Conservation (phyloP, 148 eudicot species). For the Rhododendron simsii region DNA sequence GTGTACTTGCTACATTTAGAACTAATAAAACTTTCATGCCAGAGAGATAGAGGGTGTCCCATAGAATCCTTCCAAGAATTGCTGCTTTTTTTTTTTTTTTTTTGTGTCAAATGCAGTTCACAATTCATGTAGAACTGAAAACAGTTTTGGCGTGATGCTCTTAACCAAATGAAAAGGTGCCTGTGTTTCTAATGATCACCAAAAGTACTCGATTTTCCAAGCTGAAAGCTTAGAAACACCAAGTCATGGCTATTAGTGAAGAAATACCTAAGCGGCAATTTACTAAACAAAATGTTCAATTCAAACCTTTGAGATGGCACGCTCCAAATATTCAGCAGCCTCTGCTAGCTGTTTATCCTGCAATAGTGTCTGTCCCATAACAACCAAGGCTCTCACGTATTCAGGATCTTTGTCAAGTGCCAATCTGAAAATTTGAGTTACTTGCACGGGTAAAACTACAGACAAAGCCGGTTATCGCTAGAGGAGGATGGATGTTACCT, state of each 20-base stretch:
- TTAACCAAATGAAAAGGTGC: neutral
- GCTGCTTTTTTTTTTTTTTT: neutral
- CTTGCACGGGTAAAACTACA: conserved; percentile 8
- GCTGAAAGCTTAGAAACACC: neutral
- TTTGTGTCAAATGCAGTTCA: neutral
- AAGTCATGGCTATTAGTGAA: neutral
- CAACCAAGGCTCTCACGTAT: conserved; percentile 55
- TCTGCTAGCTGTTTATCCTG: conserved; percentile 39
- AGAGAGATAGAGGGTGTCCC: neutral
- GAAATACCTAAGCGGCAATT: neutral
- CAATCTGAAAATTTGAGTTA: conserved; percentile 44
- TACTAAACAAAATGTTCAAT: neutral
- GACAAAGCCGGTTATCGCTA: neutral
- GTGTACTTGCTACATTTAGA: neutral
- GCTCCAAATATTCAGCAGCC: conserved; percentile 59
- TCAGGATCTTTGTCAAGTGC: conserved; percentile 86
- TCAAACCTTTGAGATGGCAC: conserved; percentile 66
- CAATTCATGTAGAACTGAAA: neutral
- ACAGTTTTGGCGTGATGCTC: neutral
- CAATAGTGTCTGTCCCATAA: conserved; percentile 60
- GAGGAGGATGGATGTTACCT: conserved; percentile 35
- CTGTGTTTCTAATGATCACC: neutral
- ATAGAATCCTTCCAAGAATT: neutral
- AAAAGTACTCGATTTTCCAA: neutral
- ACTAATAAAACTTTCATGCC: neutral